Conservation (phyloP, 345 rosid genomes). For the Eucalyptus erythrocorys region DNA sequence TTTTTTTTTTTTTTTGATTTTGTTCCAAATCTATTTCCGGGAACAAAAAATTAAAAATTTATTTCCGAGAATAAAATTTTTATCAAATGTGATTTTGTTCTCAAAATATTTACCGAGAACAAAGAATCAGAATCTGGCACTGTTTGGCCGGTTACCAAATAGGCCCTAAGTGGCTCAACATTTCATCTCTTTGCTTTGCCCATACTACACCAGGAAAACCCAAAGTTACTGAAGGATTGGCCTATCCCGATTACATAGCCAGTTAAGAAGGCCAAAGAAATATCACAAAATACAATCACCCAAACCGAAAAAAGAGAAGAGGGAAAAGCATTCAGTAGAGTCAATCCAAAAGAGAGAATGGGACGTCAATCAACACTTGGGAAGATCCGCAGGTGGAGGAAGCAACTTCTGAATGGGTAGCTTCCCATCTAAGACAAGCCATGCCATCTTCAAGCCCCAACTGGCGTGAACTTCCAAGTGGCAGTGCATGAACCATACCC, state of each 20-base stretch:
- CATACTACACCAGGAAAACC: not conserved
- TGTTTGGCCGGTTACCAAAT: too few relatives aligned
- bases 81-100: too few relatives aligned
- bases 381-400: conserved; percentile 65
- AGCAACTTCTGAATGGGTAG: conserved; percentile 47
- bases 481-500: conserved; percentile 74
- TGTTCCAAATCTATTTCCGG: too few relatives aligned
- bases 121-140: too few relatives aligned
- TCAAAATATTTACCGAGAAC: too few relatives aligned
- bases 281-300: not conserved
- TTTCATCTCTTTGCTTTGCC: not conserved
- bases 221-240: not conserved
- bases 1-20: too few relatives aligned
- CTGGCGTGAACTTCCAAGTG: conserved; percentile 67
- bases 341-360: not conserved
- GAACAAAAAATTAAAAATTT: too few relatives aligned
- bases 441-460: conserved; percentile 70
- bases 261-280: not conserved
- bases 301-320: not conserved
- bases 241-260: not conserved
- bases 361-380: conserved; percentile 26
- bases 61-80: too few relatives aligned
- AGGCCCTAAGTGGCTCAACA: too few relatives aligned
- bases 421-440: conserved; percentile 61
- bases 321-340: not conserved